A percentile compares a stretch with the other conserved stretches of the same genome.
Evolutionary conservation across 2,329 filamentous ascomycete species (phyloP).

Genomic region (Colletotrichum simmondsii): DNA sequence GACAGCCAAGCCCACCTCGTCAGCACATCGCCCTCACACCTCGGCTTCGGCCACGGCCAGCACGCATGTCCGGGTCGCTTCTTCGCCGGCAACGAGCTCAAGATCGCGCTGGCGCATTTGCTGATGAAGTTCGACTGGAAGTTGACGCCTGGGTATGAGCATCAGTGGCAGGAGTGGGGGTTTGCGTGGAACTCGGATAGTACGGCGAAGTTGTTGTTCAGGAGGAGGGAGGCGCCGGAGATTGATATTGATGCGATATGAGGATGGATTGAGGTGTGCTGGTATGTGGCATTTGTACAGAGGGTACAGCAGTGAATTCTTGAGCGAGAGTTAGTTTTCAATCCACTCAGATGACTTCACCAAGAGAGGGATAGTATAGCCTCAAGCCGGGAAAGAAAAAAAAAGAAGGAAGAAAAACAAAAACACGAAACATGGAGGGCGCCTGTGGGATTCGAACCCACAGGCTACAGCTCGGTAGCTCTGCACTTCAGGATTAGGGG

Average conservation of each 20-base stretch:
- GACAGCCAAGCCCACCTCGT: slow-evolving; percentile 47
- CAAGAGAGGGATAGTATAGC: too few species aligned
- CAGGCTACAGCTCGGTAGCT: too few species aligned
- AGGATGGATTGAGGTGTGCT: too few species aligned
- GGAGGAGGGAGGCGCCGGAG: slow-evolving; percentile 17
- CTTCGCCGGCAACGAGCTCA: slow-evolving; percentile 58
- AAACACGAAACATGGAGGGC: too few species aligned
- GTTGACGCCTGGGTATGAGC: slow-evolving; percentile 10
- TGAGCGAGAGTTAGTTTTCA: too few species aligned
- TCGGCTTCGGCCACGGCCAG: slow-evolving; percentile 50
- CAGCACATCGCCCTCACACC: slow-evolving; percentile 46
- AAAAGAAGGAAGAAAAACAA: too few species aligned
- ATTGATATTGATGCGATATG: slow-evolving; percentile 17
- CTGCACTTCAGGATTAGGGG: too few species aligned
- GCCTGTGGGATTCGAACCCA: too few species aligned
- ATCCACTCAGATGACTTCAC: too few species aligned
- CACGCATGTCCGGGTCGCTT: slow-evolving; percentile 56
- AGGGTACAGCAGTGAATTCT: too few species aligned
- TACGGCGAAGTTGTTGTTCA: slow-evolving; percentile 18
- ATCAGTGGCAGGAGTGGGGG: neutral
- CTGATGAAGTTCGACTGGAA: slow-evolving; percentile 29
- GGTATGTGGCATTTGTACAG: too few species aligned
- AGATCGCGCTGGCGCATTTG: slow-evolving; percentile 38
- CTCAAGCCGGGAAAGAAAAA: too few species aligned
- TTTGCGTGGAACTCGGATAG: slow-evolving; percentile 2